These are phyloP conservation scores for Trichophaea hybrida DNA, from an alignment of 2,329 filamentous ascomycete genomes.

Conservation along the genomic window DNA sequence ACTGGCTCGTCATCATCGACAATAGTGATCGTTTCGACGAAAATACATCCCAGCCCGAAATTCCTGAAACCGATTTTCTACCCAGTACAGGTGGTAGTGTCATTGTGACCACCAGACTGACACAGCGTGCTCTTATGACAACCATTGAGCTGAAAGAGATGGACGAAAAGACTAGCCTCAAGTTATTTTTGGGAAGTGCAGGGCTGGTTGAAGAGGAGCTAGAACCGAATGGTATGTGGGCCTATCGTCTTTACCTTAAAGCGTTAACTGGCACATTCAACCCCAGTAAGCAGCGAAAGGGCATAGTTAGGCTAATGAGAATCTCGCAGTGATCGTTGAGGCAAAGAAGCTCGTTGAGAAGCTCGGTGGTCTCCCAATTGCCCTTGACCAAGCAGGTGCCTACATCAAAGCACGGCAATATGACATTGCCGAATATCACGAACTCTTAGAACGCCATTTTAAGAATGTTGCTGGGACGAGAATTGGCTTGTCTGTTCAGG, in stretches of 20 bases:
- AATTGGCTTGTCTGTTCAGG: slow-evolving; percentile 14
- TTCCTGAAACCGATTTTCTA: not conserved
- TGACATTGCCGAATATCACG: slow-evolving; percentile 17
- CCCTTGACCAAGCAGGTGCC: slow-evolving; percentile 28
- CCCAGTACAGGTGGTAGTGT: not conserved
- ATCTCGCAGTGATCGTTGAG: not conserved
- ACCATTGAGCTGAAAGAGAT: not conserved
- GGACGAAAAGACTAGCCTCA: not conserved
- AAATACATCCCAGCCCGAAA: not conserved
- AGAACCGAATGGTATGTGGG: not conserved
- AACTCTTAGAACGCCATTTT: slow-evolving; percentile 18
- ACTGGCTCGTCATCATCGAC: slow-evolving; percentile 7
- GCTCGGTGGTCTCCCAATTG: slow-evolving; percentile 25
- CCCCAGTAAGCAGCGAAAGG: too few species aligned
- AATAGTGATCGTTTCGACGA: slow-evolving; percentile 1
- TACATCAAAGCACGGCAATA: slow-evolving; percentile 24
- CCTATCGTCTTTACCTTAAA: not conserved
- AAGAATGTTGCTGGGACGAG: not conserved
- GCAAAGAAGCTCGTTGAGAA: slow-evolving; percentile 9
- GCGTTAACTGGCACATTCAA: not conserved
- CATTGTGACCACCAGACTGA: slow-evolving; percentile 3
- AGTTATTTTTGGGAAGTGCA: not conserved
- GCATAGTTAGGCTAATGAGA: too few species aligned
- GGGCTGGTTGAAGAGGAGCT: not conserved
- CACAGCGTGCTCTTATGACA: not conserved